Base-by-base conservation (phyloP, 768 basidiomycete genomes). In the Pleurotus citrinopileatus region DNA sequence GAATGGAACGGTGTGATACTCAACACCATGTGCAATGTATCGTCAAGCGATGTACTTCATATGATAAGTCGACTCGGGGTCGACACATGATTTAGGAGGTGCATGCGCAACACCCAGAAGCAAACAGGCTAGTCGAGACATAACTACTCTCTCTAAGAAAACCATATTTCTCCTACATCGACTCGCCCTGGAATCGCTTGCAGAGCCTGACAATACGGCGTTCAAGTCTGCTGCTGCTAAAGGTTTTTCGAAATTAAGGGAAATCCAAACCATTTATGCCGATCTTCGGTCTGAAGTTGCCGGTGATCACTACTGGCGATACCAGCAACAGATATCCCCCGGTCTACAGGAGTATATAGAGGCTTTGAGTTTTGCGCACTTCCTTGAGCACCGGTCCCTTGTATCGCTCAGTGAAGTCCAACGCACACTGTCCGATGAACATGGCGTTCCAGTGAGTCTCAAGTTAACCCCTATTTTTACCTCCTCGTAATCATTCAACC, bases 321-420 rank as follows among this genome's bases (percentile, higher is more conserved):
- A 88, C 66, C 80, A 89, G 62, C 79, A 81, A 28, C 81, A 86
- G 58, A 72, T 91, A 53, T 89, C 89, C 4, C 83, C 87, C 1
- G 86, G 95, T 3, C 70, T 98, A 25, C 94, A 98, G 68, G 97
- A 98, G 71, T 98, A 94, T 70, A 91, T 98, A 58, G 97, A 98
- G 68, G 94, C 91, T 1, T 72, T 94, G 54, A 88, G 91, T 61
- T 94, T 98, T 65, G 79, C 90, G 0, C 82, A 94, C 67, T 98
- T 90, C 65, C 79, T 96, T 46, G 82, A 90, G 55, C 73, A 85
- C 59, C 77, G 79, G 27, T 67, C 77, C 2, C 72, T 97, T 53
- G 81, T 97, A 52, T 76, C 86, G 3, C 88, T 81, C 59, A 65
- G 74, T 20, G 77, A 87, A 59, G 87, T 91, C 15, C 89, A 93